A percentile compares a stretch with the other conserved stretches of the same genome.
phyloP scores from a whole-genome alignment of 2,329 filamentous ascomycete species.

The Xylaria multiplex region DNA sequence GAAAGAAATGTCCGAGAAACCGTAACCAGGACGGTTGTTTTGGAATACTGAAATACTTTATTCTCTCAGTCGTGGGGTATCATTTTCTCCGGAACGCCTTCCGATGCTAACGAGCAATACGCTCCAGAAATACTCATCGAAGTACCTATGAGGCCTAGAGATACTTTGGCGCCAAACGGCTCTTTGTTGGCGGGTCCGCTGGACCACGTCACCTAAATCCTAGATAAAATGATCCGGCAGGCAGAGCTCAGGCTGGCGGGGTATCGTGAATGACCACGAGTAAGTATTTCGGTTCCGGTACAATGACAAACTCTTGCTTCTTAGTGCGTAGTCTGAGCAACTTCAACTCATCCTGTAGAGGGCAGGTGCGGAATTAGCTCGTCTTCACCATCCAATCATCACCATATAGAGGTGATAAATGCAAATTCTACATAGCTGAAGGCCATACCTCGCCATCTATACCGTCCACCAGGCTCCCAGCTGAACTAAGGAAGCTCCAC shows the following conservation, averaged over 20 bases:
- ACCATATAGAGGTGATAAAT: background rate
- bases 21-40: constrained; percentile 6
- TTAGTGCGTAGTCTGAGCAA: constrained; percentile 81
- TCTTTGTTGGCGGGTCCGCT: constrained; percentile 13
- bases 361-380: constrained; percentile 21
- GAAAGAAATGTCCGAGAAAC: constrained; percentile 4
- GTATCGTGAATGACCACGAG: constrained; percentile 84
- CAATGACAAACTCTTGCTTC: constrained; percentile 85
- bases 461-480: constrained; percentile 75
- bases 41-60: constrained; percentile 23
- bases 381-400: constrained; percentile 6
- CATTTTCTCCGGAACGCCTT: constrained; percentile 44
- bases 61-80: constrained; percentile 41
- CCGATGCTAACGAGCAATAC: constrained; percentile 31
- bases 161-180: constrained; percentile 14
- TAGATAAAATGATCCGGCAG: background rate
- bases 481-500: constrained; percentile 77
- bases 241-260: constrained; percentile 66
- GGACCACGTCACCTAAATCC: constrained; percentile 12
- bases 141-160: background rate
- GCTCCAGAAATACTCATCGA: constrained; percentile 18
- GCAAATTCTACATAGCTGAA: constrained; percentile 10
- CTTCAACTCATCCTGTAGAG: constrained; percentile 75
- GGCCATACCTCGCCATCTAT: constrained; percentile 73
- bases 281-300: constrained; percentile 82